Base-by-base conservation (phyloP, 1,284 basidiomycete species). In the Phlebopus sp. region DNA sequence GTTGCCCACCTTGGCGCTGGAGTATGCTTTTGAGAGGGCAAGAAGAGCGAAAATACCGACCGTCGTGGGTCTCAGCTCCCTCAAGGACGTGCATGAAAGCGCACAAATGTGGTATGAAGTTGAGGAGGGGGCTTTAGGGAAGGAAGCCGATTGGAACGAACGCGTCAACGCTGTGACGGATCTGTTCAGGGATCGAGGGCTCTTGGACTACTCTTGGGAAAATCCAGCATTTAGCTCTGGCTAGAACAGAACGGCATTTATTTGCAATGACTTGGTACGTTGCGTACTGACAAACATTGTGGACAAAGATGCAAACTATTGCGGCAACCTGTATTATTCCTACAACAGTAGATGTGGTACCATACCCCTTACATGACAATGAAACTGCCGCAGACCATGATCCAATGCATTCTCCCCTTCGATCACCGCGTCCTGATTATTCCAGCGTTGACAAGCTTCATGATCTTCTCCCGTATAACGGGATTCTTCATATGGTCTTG, bases 401-500 rank as follows among this genome's bases (percentile, higher is more conserved):
- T 50, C 40, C 46, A 51, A 53, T 23, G 46, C 13, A 42, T 44
- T 17, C 36, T 15, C 25, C 42, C 34, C 43, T 27, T 42, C 42
- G 47, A 52, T 76, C 71, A 88, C 60, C 85, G 74, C 36, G 86
- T 87, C 67, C 75, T 79, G 73, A 97, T 95, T 64, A 97, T 92
- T 50, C 95, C 95, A 21, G 93, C 92, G 54, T 92, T 93, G 64
- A 97, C 78, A 38, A 99, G 78, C 73, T 97, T 97, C 72, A 90
- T 81, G 55, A 97, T 90, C 75, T 97, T 97, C 52, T 79, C 71
- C 44, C 82, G 77, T 38, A 97, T 85, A 48, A 79, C 75, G 7
- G 92, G 90, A 65, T 96, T 97, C 82, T 95, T 93, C 90, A 99
- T 92, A 72, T 99, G 96, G 57, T 97, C 92, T 70, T 93, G 90